phyloP scores from a whole-genome alignment of 768 basidiomycete species.

The Lepiota venenata region DNA sequence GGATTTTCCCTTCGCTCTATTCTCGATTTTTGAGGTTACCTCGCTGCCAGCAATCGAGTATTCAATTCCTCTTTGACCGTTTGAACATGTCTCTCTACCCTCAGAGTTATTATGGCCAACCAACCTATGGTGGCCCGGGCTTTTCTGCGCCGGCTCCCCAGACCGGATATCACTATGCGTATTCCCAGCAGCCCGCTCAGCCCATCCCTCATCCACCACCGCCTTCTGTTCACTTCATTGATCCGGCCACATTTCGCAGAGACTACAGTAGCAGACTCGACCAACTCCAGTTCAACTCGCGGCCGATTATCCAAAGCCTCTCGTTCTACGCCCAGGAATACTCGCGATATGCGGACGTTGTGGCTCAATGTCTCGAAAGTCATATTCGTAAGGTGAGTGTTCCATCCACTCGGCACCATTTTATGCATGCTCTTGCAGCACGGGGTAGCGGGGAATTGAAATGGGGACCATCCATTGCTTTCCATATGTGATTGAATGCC shows the following conservation, averaged over 20 bases:
- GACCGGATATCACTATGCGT: conserved; percentile 38
- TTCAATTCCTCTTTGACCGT: conserved; percentile 6
- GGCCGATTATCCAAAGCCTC: conserved; percentile 88
- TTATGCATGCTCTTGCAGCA: conserved; percentile 13
- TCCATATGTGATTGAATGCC: conserved; percentile 3
- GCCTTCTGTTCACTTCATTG: conserved; percentile 28
- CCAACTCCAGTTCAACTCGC: conserved; percentile 90
- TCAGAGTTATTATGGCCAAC: conserved; percentile 59
- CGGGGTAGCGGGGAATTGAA: conserved; percentile 13
- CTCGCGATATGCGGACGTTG: conserved; percentile 71
- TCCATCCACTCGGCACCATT: conserved; percentile 15
- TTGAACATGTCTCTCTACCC: conserved; percentile 58
- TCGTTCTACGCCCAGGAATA: conserved; percentile 93
- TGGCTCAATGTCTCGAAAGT: conserved; percentile 77
- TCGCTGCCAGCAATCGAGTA: conserved; percentile 14
- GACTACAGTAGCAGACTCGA: conserved; percentile 73
- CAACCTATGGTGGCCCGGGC: conserved; percentile 44
- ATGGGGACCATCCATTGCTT: conserved; percentile 7
- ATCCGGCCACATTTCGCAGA: conserved; percentile 43
- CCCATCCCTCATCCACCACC: conserved; percentile 34
- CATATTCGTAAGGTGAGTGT: conserved; percentile 87
- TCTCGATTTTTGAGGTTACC: conserved; percentile 19
- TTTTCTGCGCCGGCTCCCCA: conserved; percentile 30
- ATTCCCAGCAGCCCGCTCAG: conserved; percentile 40
- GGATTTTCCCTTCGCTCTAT: conserved; percentile 14